phyloP scores from a whole-genome alignment of 1,139 yeast species.

The Hansenula sp. region DNA sequence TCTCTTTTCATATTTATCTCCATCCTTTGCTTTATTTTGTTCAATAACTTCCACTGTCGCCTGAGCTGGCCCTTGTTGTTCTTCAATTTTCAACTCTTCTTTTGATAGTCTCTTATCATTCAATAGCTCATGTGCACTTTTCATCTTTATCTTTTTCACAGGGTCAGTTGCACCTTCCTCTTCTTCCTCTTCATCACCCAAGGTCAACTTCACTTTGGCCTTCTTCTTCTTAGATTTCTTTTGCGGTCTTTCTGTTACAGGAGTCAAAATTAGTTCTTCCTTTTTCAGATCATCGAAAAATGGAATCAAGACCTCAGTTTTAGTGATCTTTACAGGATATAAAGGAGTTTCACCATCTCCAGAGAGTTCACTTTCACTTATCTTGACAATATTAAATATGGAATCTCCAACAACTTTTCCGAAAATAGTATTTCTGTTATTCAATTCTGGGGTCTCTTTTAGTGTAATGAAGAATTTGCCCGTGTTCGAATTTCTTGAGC shows the following conservation, averaged over 20 bases:
- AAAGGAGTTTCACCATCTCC: slow-evolving; percentile 40
- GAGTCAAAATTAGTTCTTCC: slow-evolving; percentile 5
- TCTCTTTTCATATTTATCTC: not conserved
- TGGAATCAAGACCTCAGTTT: slow-evolving; percentile 39
- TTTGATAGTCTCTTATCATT: slow-evolving; percentile 26
- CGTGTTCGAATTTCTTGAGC: slow-evolving; percentile 29
- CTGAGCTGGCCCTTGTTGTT: no score
- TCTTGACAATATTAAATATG: slow-evolving; percentile 48
- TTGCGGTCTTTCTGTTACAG: slow-evolving; percentile 2
- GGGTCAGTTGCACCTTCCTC: slow-evolving; percentile 16
- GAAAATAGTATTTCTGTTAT: slow-evolving; percentile 48
- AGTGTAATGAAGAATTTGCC: slow-evolving; percentile 55
- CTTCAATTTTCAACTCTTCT: slow-evolving; percentile 7
- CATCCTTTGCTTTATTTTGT: not conserved
- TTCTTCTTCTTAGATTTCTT: slow-evolving; percentile 18
- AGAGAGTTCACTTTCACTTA: slow-evolving; percentile 46
- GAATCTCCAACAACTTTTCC: slow-evolving; percentile 65
- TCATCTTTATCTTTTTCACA: slow-evolving; percentile 34
- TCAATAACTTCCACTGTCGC: slow-evolving; percentile 2
- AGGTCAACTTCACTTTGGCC: slow-evolving; percentile 24
- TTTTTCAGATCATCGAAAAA: slow-evolving; percentile 45
- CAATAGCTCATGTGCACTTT: slow-evolving; percentile 46
- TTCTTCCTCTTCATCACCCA: slow-evolving; percentile 27
- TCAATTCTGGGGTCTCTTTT: slow-evolving; percentile 40
- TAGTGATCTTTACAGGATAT: slow-evolving; percentile 46